Percentiles rank a stretch among this genome's conserved stretches.
Conservation (phyloP, 257 asterid genomes). For the Salvia miltiorrhiza region DNA sequence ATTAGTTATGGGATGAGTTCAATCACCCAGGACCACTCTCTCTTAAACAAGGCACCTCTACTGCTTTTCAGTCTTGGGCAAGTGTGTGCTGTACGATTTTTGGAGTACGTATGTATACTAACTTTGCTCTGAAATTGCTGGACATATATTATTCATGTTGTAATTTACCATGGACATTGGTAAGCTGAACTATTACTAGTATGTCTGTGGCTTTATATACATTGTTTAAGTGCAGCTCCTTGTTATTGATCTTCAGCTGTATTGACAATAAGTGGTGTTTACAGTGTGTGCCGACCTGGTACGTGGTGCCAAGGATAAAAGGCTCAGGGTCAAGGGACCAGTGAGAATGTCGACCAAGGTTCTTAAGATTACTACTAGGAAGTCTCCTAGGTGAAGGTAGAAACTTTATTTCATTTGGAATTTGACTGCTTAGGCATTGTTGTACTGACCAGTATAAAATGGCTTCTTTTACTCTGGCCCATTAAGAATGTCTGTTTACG, state of each 20-base stretch:
- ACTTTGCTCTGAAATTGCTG: not conserved
- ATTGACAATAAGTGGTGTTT: slow-evolving; percentile 5
- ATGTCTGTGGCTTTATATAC: not conserved
- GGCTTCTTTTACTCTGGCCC: not conserved
- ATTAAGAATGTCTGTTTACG: not conserved
- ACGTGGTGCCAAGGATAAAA: no score
- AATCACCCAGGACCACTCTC: no score
- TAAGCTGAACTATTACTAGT: not conserved
- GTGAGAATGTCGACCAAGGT: slow-evolving; percentile 73
- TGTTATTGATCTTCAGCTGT: not conserved
- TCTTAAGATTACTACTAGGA: slow-evolving; percentile 64
- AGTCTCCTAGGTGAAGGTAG: slow-evolving; percentile 71
- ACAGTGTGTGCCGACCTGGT: slow-evolving; percentile 58
- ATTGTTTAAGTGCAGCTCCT: not conserved
- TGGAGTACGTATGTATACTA: not conserved
- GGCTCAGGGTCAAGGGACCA: no score
- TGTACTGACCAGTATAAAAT: not conserved
- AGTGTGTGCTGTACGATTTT: not conserved
- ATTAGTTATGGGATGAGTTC: no score
- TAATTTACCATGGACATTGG: not conserved
- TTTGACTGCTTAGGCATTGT: not conserved
- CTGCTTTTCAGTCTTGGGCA: not conserved
- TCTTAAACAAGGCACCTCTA: no score
- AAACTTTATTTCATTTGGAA: not conserved
- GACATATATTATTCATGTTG: not conserved